phyloP scores from a whole-genome alignment of 176 grass and related monocot genomes.

The Lolium perenne region DNA sequence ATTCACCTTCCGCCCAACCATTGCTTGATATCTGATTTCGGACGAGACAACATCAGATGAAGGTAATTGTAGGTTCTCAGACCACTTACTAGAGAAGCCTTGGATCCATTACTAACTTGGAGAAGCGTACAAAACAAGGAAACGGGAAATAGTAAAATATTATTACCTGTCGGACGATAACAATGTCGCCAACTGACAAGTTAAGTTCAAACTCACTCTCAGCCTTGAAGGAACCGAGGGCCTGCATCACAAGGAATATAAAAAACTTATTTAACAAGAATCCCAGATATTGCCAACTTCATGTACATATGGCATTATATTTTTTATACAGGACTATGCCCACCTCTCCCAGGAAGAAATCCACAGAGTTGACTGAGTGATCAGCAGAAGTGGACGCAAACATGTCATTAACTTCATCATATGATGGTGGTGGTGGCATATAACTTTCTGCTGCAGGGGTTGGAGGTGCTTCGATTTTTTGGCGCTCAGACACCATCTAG shows the following conservation, averaged over 20 bases:
- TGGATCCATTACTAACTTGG: neutral
- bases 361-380: conserved; percentile 58
- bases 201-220: conserved; percentile 90
- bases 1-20: conserved; percentile 97
- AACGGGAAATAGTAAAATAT: conserved; percentile 50
- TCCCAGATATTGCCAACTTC: neutral
- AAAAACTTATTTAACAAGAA: neutral
- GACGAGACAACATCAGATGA: neutral
- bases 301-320: neutral
- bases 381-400: conserved; percentile 61
- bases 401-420: conserved; percentile 67
- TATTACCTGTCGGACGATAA: conserved; percentile 89
- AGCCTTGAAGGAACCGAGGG: conserved; percentile 75
- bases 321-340: conserved; percentile 13
- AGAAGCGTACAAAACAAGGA: conserved; percentile 13
- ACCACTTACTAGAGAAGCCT: neutral
- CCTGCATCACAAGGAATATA: conserved; percentile 52
- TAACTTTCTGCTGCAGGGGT: conserved; percentile 57
- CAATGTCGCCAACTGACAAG: conserved; percentile 80
- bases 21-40: conserved; percentile 67
- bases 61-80: neutral
- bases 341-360: conserved; percentile 93
- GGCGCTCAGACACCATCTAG: conserved; percentile 84
- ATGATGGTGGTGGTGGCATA: conserved; percentile 69
- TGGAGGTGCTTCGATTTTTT: conserved; percentile 78